Conservation (phyloP, 768 basidiomycete species). For the Cystofilobasidium capitatum region DNA sequence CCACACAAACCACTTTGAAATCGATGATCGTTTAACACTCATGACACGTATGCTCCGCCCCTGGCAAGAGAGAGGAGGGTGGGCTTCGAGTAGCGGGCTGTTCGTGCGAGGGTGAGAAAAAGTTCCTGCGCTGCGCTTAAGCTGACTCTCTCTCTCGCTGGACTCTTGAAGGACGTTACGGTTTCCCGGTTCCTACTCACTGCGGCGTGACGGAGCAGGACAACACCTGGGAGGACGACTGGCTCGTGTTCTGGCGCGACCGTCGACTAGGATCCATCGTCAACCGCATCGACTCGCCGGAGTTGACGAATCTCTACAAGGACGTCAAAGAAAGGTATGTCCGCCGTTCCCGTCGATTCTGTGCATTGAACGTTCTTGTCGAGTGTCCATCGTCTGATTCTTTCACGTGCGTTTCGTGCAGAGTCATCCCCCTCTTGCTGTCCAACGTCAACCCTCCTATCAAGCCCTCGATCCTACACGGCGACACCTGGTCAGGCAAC, state of each 20-base stretch:
- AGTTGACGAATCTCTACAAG: conserved; percentile 31
- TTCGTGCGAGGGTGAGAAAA: too few relatives aligned
- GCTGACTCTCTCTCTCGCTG: too few relatives aligned
- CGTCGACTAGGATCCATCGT: conserved; percentile 34
- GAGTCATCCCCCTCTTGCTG: conserved; percentile 33
- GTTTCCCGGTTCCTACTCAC: conserved; percentile 34
- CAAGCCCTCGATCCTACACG: conserved; percentile 36
- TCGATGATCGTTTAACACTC: too few relatives aligned
- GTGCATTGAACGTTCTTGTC: too few relatives aligned
- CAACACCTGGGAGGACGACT: conserved; percentile 34
- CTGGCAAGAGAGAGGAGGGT: too few relatives aligned
- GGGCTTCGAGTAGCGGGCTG: too few relatives aligned
- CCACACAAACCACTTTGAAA: too few relatives aligned
- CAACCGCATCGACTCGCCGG: conserved; percentile 29
- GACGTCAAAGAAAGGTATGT: conserved; percentile 31
- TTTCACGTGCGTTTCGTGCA: conserved; percentile 1
- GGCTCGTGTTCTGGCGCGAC: conserved; percentile 35
- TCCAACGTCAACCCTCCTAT: conserved; percentile 29
- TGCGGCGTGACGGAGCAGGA: conserved; percentile 38
- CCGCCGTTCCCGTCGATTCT: too few relatives aligned
- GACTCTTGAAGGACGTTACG: conserved; percentile 28
- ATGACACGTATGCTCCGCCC: too few relatives aligned
- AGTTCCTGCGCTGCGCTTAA: too few relatives aligned
- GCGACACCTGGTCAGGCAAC: conserved; percentile 41
- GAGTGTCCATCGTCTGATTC: too few relatives aligned